Base-by-base conservation (phyloP, 495 filamentous ascomycete species). In the Collariella sp. region DNA sequence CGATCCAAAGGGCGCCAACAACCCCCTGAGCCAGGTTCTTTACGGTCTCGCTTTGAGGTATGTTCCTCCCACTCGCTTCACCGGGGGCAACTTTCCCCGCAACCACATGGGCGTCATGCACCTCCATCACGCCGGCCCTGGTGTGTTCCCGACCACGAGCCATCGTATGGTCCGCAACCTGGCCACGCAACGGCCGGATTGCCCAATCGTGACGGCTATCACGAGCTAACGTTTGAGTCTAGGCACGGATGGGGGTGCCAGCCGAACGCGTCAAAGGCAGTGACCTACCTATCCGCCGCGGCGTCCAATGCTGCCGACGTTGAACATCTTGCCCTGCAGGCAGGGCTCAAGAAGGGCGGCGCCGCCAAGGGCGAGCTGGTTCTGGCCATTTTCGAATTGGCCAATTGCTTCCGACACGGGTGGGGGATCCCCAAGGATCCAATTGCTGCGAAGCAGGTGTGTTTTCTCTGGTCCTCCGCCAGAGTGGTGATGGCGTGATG, bases 301-400 rank as follows among this genome's bases (percentile, higher is more conserved):
- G 93, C 93, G n/a, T 84, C 85, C 41, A 96, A 95, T 70, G 87
- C 88, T 24, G 93, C 91, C 20, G 78, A 80, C 22, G 78, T 97
- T 48, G 94, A 98, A 70, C 77, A 84, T 12, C 75, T 86, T 54
- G 93, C 93, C 10, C 80, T 97, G 20, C 71, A 81, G 53, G 85
- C 91, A 15, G 90, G 91, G 5, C 78, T 90, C 68, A 93, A 90
- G 73, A 94, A 91, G 68, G 93, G 93, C 40, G 93, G 94, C 49
- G 82, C 86, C 31, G 93, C 91, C 34, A 99, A 99, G 71, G 91
- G 93, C 39, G 94, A 99, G 72, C 81, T 99, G 47, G 86, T 96
- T n/a, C 84, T 97, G 29, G 93, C 93, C 13, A 96, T 99, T 51
- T 97, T 90, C 67, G 93, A 99, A 69, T 66, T 89, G 64, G 93